A percentile compares a stretch with the other conserved stretches of the same genome.
phyloP scores from a whole-genome alignment of 169 alveolate genomes.

The Plasmodium berghei region DNA sequence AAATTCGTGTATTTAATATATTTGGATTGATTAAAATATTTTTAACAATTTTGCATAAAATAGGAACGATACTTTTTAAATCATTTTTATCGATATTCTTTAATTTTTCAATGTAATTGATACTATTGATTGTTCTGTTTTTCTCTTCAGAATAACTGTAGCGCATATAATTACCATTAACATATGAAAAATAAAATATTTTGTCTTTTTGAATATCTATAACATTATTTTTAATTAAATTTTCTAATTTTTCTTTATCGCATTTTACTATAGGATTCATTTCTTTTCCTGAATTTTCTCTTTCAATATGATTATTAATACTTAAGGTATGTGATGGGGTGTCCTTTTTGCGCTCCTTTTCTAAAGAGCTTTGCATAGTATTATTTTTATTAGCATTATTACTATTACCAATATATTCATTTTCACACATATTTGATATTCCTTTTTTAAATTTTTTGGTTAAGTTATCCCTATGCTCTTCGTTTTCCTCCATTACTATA shows the following conservation, averaged over 20 bases:
- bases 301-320: not conserved
- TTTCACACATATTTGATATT: not conserved
- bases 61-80: slow-evolving; percentile 43
- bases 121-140: slow-evolving; percentile 28
- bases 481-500: not conserved
- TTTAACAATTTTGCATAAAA: slow-evolving; percentile 61
- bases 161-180: not conserved
- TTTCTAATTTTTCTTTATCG: slow-evolving; percentile 43
- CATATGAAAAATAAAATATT: slow-evolving; percentile 54
- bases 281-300: not conserved
- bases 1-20: slow-evolving; percentile 59
- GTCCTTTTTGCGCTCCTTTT: not conserved
- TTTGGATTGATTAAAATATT: slow-evolving; percentile 72
- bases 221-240: slow-evolving; percentile 16
- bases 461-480: not conserved
- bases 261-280: slow-evolving; percentile 39
- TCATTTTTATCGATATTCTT: slow-evolving; percentile 28
- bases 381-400: not conserved
- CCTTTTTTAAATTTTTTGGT: slow-evolving; percentile 43
- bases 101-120: slow-evolving; percentile 38
- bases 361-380: not conserved
- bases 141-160: slow-evolving; percentile 50
- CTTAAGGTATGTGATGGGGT: not conserved
- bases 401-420: not conserved
- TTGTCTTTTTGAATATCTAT: slow-evolving; percentile 40